These are phyloP conservation scores for Phialocephala sp. DNA, from an alignment of 2,329 filamentous ascomycete genomes.

Conservation along the genomic window DNA sequence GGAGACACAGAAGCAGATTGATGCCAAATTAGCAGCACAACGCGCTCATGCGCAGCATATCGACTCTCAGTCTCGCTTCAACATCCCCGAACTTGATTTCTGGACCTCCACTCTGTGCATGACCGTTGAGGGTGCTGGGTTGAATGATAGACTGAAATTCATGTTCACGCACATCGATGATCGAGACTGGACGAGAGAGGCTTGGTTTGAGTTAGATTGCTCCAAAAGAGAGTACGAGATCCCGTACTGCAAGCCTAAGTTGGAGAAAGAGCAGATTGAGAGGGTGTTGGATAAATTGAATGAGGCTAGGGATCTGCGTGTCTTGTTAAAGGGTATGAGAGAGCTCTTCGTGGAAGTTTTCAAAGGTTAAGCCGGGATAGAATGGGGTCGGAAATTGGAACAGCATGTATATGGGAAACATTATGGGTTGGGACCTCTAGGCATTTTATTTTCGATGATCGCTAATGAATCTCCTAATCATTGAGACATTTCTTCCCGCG, in stretches of 20 bases:
- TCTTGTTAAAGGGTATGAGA: slow-evolving; percentile 81
- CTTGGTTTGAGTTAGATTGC: slow-evolving; percentile 91
- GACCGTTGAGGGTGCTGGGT: slow-evolving; percentile 86
- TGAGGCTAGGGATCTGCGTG: slow-evolving; percentile 75
- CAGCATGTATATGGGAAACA: background rate
- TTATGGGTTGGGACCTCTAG: background rate
- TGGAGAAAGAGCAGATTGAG: slow-evolving; percentile 80
- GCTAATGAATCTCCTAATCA: background rate
- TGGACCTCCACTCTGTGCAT: slow-evolving; percentile 93
- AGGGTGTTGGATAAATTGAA: slow-evolving; percentile 80
- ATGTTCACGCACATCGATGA: slow-evolving; percentile 88
- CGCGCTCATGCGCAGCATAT: slow-evolving; percentile 74
- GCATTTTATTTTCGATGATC: background rate
- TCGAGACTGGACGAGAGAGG: slow-evolving; percentile 85
- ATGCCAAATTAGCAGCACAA: slow-evolving; percentile 72
- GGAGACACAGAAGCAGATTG: slow-evolving; percentile 73
- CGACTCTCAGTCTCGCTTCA: slow-evolving; percentile 84
- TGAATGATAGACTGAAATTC: slow-evolving; percentile 86
- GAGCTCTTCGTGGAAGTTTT: slow-evolving; percentile 75
- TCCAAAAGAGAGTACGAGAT: slow-evolving; percentile 85
- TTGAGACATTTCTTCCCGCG: background rate
- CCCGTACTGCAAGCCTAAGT: slow-evolving; percentile 78
- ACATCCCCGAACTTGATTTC: slow-evolving; percentile 91
- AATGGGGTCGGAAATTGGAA: background rate
- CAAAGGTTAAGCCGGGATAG: slow-evolving; percentile 42